Evolutionary conservation across 345 rosid genomes (phyloP), one percentile per base, ranked within the genome.

Genomic region (Noccaea caerulescens): DNA sequence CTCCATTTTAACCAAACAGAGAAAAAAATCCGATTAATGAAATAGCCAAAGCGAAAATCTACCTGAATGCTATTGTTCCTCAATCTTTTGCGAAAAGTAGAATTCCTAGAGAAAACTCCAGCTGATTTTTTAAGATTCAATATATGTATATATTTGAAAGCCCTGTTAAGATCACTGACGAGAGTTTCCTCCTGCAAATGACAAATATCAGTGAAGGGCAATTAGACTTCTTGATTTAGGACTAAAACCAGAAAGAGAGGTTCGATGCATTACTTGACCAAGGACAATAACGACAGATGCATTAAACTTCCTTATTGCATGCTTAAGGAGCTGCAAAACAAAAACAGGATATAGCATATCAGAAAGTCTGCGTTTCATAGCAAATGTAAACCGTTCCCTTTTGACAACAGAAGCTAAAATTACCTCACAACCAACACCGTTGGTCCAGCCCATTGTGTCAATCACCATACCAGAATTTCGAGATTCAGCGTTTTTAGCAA

Each of bases 391-490:
- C 45, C 45, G 3, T 38, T 43, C 10, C 4, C 9, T 7, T 50
- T 13, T 20, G 9, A 27, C 9, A 46, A 4, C 13, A 42, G 7
- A 25, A 7, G 12, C 34, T 7, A 11, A 54, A 43, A 8, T 36
- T 52, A 81, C 98, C 91, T 84, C 82, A 60, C 81, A 93, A 51
- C 98, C 98, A 30, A 74, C 63, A 72, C 84, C 88, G 41, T 82
- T 79, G 74, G 86, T 86, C 96, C 93, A 92, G 64, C 97, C 92
- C 91, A 88, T 85, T 44, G 98, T 88, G 81, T 88, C 88, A 64
- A 88, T 88, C 76, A 92, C 97, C 90, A 87, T 85, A 53, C 98
- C 93, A 7, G 93, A 78, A 76, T 85, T 80, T 70, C 81, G 76
- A 76, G 86, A 83, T 71, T 87, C 85, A 47, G 72, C 80, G 67